Base-by-base conservation (phyloP, 768 basidiomycete species). In the Collybia sp. region DNA sequence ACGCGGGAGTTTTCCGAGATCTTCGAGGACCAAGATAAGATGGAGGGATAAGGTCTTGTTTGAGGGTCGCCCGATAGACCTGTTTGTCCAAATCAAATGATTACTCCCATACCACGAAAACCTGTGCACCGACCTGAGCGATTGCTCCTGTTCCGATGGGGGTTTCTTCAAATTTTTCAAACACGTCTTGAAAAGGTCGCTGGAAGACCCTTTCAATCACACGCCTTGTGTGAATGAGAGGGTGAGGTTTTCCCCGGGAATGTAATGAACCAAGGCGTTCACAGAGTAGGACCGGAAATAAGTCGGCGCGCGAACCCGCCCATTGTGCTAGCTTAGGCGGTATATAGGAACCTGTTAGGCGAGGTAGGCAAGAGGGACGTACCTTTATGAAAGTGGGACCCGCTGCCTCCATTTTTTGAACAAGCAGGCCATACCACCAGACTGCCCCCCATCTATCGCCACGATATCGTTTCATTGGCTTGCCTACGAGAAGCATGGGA, bases 111-210 rank as follows among this genome's bases (percentile, higher is more conserved):
- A 25, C 8, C 25, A 25, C n/a, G 30, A 41, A 43, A 9, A 47
- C 47, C 12, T 36, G 20, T 44, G 12, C 38, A 54, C 61, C 40
- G 50, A 78, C 83, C 68, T 99, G 96, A 15, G 95, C 96, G 51
- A 99, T 96, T n/a, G 96, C 94, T 18, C 96, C 96, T 9, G 88
- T 89, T n/a, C 96, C 96, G 43, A 99, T 95, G 3, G 96, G 94
- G 5, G 61, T 71, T 48, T 82, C 73, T 46, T 90, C 82, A 58
- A 99, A 98, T 46, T 88, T 79, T 54, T 92, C 89, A 55, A 99
- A 98, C 10, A 97, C 88, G 11, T 96, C 76, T 4, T 84, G 75
- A 58, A 99, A 96, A 4, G 83, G 80, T 32, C 80, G 73, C 40
- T 83, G 80, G 62, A 98, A 98, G 15, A 90, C 90, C 3, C 70